Percentiles rank a stretch among this genome's conserved stretches.
These are phyloP conservation scores for Solanum arcanum DNA, from an alignment of 257 asterid species.

Conservation along the genomic window DNA sequence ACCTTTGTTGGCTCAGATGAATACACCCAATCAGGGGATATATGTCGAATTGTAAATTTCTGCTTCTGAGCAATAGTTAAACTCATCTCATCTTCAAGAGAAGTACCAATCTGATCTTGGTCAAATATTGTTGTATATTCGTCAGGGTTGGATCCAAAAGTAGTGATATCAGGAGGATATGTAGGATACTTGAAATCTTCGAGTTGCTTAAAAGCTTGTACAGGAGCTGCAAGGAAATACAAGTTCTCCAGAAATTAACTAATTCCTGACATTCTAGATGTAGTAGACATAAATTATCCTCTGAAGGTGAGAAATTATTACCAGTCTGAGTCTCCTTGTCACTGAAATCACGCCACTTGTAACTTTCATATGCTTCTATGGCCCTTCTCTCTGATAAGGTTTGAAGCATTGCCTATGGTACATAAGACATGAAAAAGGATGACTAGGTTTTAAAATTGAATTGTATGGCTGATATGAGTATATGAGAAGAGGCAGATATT, in stretches of 20 bases:
- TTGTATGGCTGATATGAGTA: background rate
- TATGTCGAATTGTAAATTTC: conserved; percentile 66
- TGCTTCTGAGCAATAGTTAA: conserved; percentile 56
- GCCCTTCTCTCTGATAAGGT: conserved; percentile 1
- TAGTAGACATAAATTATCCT: background rate
- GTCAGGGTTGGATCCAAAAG: conserved; percentile 27
- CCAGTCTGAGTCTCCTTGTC: conserved; percentile 24
- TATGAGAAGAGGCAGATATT: background rate
- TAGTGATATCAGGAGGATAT: conserved; percentile 24
- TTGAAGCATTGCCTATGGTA: conserved; percentile 14
- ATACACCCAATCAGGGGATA: conserved; percentile 93
- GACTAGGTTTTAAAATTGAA: background rate
- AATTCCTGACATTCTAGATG: background rate
- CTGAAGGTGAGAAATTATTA: conserved; percentile 19
- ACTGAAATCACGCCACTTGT: conserved; percentile 16
- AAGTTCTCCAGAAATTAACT: conserved; percentile 4
- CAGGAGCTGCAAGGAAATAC: conserved; percentile 30
- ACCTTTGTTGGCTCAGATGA: conserved; percentile 82
- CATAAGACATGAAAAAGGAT: background rate
- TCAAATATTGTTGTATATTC: conserved; percentile 31
- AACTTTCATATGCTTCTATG: conserved; percentile 3
- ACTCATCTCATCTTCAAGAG: conserved; percentile 39
- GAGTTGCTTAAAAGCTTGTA: conserved; percentile 22
- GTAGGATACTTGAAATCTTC: conserved; percentile 21
- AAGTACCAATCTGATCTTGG: conserved; percentile 33